phyloP scores from a whole-genome alignment of 2,329 filamentous ascomycete genomes.

The Trichoderma oligosporum region DNA sequence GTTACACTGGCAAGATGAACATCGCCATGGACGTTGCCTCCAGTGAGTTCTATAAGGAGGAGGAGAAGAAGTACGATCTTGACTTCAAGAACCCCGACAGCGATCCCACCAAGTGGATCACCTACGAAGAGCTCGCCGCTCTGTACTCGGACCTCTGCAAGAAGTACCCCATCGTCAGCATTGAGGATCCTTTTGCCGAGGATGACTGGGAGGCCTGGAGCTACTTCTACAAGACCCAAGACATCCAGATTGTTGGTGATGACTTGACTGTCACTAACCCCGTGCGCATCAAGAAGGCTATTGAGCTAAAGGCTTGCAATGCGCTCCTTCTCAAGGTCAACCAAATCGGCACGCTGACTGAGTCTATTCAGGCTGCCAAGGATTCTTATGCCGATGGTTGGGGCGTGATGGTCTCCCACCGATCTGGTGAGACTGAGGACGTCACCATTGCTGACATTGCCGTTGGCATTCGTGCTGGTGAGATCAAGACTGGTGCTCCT shows the following conservation, averaged over 20 bases:
- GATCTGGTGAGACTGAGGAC: conserved; percentile 98
- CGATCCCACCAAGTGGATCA: conserved; percentile 96
- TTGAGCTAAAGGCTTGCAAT: conserved; percentile 98
- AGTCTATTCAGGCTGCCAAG: conserved; percentile 99
- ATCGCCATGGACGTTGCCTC: conserved; percentile 99
- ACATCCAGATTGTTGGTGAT: conserved; percentile 98
- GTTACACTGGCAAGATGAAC: conserved; percentile 93
- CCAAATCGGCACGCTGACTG: conserved; percentile 98
- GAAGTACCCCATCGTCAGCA: conserved; percentile 98
- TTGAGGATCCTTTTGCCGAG: conserved; percentile 99
- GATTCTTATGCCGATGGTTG: conserved; percentile 93
- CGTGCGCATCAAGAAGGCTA: conserved; percentile 98
- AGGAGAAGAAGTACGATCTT: conserved; percentile 98
- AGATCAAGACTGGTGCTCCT: conserved; percentile 99
- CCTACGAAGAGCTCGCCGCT: conserved; percentile 92
- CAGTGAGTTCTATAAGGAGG: conserved; percentile 98
- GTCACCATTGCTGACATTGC: conserved; percentile 98
- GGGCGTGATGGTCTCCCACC: conserved; percentile 99
- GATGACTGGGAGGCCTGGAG: conserved; percentile 99
- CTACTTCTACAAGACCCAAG: conserved; percentile 99
- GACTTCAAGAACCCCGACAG: conserved; percentile 99
- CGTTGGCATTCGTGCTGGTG: conserved; percentile 90
- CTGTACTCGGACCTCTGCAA: conserved; percentile 81
- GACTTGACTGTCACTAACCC: conserved; percentile 99
- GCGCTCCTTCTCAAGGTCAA: conserved; percentile 98